A percentile compares a stretch with the other conserved stretches of the same genome.
Evolutionary conservation across 208 protist species (phyloP).

Genomic region (Trypanosoma cruzi): DNA sequence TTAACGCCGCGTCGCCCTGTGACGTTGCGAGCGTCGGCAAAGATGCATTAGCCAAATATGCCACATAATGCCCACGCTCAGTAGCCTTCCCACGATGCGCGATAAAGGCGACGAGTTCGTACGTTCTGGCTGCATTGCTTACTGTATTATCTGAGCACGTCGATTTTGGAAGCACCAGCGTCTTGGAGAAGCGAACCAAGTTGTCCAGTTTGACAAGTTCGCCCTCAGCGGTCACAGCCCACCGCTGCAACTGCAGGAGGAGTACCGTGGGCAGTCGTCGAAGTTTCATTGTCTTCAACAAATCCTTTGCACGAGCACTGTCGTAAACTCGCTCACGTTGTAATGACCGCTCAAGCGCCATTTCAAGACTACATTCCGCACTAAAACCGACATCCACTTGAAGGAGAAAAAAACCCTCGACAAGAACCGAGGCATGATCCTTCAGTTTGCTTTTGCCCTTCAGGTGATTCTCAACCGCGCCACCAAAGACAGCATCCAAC

Average conservation of each 20-base stretch:
- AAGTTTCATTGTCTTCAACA: conserved; percentile 68
- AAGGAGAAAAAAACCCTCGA: conserved; percentile 71
- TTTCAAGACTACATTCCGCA: conserved; percentile 63
- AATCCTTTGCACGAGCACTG: conserved; percentile 43
- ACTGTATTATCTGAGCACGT: conserved; percentile 53
- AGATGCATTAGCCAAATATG: conserved; percentile 44
- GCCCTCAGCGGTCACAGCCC: conserved; percentile 83
- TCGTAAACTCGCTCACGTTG: conserved; percentile 67
- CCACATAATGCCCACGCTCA: conserved; percentile 78
- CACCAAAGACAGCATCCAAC: conserved; percentile 61
- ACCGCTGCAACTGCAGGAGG: conserved; percentile 74
- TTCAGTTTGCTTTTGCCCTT: conserved; percentile 58
- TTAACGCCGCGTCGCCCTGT: conserved; percentile 19
- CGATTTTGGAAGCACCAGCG: conserved; percentile 53
- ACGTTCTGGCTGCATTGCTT: conserved; percentile 43
- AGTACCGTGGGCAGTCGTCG: conserved; percentile 60
- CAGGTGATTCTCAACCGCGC: conserved; percentile 69
- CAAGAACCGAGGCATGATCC: conserved; percentile 56
- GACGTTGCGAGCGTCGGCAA: neutral
- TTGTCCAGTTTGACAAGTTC: conserved; percentile 89
- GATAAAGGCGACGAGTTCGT: conserved; percentile 68
- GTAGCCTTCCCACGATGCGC: conserved; percentile 59
- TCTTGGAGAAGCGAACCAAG: conserved; percentile 49
- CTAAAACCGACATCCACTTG: conserved; percentile 68
- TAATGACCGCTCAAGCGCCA: conserved; percentile 66